Evolutionary conservation across 1,284 basidiomycete species (phyloP).

Genomic region (Cystobasidiaceae sp.): DNA sequence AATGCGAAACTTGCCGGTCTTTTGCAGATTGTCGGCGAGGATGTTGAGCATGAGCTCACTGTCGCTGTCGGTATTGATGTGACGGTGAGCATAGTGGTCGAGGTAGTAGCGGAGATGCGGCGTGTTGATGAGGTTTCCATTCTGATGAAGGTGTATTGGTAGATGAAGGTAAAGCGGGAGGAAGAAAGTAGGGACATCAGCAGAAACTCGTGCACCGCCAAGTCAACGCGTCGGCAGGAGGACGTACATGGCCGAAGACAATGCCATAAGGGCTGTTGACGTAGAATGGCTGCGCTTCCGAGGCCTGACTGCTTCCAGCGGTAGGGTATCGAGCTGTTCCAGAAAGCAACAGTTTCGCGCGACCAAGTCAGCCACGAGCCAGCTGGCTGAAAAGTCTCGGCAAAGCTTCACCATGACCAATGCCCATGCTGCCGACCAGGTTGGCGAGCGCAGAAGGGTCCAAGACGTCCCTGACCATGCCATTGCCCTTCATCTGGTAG

Average conservation of each 20-base stretch:
- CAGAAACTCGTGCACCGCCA: too few species aligned
- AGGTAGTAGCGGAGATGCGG: conserved; percentile 77
- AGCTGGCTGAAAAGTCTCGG: too few species aligned
- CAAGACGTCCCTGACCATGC: conserved; percentile 98
- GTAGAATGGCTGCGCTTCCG: conserved; percentile 99
- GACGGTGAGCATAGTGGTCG: conserved; percentile 93
- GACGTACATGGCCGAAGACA: conserved; percentile 87
- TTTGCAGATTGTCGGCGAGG: conserved; percentile 94
- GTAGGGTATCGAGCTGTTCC: conserved; percentile 86
- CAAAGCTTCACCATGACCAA: conserved; percentile 80
- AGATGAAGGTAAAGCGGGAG: too few species aligned
- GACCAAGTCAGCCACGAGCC: neutral
- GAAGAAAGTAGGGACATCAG: too few species aligned
- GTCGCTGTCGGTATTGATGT: conserved; percentile 98
- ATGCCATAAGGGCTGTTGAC: conserved; percentile 99
- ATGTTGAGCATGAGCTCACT: conserved; percentile 96
- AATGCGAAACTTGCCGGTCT: conserved; percentile 98
- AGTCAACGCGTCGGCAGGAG: too few species aligned
- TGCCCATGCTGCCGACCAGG: conserved; percentile 89
- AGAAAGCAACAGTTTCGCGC: neutral
- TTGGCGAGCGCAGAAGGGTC: conserved; percentile 71
- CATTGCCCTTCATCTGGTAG: conserved; percentile 99
- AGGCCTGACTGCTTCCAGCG: conserved; percentile 90
- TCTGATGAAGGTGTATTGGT: conserved; percentile 56
- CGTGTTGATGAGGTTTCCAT: conserved; percentile 98